A percentile compares a stretch with the other conserved stretches of the same genome.
Evolutionary conservation across 2,329 filamentous ascomycete genomes (phyloP).

Genomic region (Trematosphaeria pertusa): DNA sequence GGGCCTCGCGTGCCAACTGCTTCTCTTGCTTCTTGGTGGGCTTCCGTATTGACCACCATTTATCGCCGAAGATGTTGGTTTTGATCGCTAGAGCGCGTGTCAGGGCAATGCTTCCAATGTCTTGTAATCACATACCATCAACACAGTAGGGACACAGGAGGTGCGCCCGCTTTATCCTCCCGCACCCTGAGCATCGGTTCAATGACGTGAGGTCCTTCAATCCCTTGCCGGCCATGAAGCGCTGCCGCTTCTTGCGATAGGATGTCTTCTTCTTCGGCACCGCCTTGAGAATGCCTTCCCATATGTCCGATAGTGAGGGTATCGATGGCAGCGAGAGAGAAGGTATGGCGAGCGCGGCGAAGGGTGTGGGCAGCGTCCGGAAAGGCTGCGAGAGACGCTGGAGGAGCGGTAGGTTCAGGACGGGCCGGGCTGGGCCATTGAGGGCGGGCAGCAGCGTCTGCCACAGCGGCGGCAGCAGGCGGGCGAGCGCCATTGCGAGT

Average conservation of each 20-base stretch:
- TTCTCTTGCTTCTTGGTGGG: slow-evolving; percentile 40
- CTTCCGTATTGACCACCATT: slow-evolving; percentile 33
- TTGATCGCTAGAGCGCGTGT: slow-evolving; percentile 36
- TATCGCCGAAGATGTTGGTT: slow-evolving; percentile 40
- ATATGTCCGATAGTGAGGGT: slow-evolving; percentile 74
- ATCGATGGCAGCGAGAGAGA: slow-evolving; percentile 55
- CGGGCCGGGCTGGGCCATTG: slow-evolving; percentile 50
- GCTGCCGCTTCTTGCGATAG: slow-evolving; percentile 90
- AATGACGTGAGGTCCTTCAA: slow-evolving; percentile 87
- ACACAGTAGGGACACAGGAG: slow-evolving; percentile 88
- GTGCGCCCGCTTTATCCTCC: slow-evolving; percentile 86
- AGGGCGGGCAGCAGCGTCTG: slow-evolving; percentile 62
- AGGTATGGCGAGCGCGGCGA: slow-evolving; percentile 52
- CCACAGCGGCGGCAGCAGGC: slow-evolving; percentile 52
- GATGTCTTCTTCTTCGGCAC: slow-evolving; percentile 99
- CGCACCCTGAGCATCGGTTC: slow-evolving; percentile 89
- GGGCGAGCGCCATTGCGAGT: slow-evolving; percentile 48
- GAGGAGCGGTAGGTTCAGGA: slow-evolving; percentile 49
- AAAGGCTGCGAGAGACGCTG: slow-evolving; percentile 56
- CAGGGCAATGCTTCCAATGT: no score
- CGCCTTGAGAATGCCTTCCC: slow-evolving; percentile 89
- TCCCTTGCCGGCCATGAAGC: slow-evolving; percentile 95
- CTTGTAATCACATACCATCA: slow-evolving; percentile 76
- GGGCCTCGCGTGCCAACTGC: slow-evolving; percentile 33
- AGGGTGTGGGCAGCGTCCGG: slow-evolving; percentile 69